A percentile compares a stretch with the other conserved stretches of the same genome.
Conservation (phyloP, 176 grass and related monocot species). For the Lolium multiflorum region DNA sequence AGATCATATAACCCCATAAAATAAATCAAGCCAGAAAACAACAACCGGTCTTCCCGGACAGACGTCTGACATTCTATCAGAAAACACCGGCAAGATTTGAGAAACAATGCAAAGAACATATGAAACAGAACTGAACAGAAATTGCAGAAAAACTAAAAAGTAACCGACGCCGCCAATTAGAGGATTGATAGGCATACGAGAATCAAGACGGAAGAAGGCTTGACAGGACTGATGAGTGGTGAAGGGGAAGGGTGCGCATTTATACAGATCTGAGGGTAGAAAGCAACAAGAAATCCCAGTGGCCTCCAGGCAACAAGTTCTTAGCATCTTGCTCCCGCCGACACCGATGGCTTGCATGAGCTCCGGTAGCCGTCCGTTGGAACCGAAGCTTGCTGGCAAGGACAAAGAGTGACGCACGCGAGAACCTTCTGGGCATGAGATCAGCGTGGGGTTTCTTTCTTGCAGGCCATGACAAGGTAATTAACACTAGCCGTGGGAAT, state of each 20-base stretch:
- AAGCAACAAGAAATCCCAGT: slow-evolving; percentile 36
- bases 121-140: not conserved
- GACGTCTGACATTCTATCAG: not conserved
- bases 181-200: slow-evolving; percentile 15
- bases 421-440: slow-evolving; percentile 28
- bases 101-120: slow-evolving; percentile 18
- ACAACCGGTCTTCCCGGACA: not conserved
- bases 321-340: slow-evolving; percentile 12
- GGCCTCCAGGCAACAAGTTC: slow-evolving; percentile 25
- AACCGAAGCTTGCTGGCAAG: slow-evolving; percentile 21
- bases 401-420: slow-evolving; percentile 34
- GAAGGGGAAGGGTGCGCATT: slow-evolving; percentile 5
- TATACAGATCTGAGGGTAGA: slow-evolving; percentile 48
- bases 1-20: slow-evolving; percentile 26
- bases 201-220: slow-evolving; percentile 28
- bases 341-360: slow-evolving; percentile 3
- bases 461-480: slow-evolving; percentile 36
- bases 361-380: slow-evolving; percentile 43
- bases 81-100: slow-evolving; percentile 14
- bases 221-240: not conserved
- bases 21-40: slow-evolving; percentile 16
- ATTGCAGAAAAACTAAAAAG: not conserved
- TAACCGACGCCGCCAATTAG: not conserved
- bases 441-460: slow-evolving; percentile 37
- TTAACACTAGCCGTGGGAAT: not conserved